Percentiles rank a stretch among this genome's conserved stretches.
Evolutionary conservation across 495 filamentous ascomycete species (phyloP).

Genomic region (Bryoglossum gracile): DNA sequence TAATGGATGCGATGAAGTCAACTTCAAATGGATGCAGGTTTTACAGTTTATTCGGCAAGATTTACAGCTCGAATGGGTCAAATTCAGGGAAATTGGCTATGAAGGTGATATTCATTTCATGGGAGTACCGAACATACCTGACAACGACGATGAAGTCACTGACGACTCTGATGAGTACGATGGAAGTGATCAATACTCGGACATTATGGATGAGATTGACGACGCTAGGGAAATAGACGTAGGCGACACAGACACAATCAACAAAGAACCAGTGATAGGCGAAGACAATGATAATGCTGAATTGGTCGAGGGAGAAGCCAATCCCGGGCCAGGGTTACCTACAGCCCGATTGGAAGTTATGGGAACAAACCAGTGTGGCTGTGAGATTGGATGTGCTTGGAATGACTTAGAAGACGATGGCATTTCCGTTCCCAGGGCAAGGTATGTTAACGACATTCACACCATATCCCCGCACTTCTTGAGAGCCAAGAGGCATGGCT

Average conservation of each 20-base stretch:
- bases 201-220: slow-evolving; percentile 7
- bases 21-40: slow-evolving; percentile 54
- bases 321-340: too few species aligned
- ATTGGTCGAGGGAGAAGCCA: too few species aligned
- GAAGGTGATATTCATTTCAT: slow-evolving; percentile 31
- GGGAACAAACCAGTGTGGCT: slow-evolving; percentile 17
- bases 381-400: slow-evolving; percentile 25
- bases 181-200: slow-evolving; percentile 18
- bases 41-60: slow-evolving; percentile 48
- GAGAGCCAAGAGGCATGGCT: too few species aligned
- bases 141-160: slow-evolving; percentile 1
- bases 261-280: too few species aligned
- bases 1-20: slow-evolving; percentile 21
- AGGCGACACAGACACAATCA: too few species aligned
- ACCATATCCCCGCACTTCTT: too few species aligned
- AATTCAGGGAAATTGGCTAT: slow-evolving; percentile 56
- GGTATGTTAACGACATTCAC: too few species aligned
- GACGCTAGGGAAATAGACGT: too few species aligned
- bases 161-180: slow-evolving; percentile 18
- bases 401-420: slow-evolving; percentile 55
- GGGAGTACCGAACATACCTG: not conserved
- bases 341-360: too few species aligned
- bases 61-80: slow-evolving; percentile 55
- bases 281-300: too few species aligned
- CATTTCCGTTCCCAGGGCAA: slow-evolving; percentile 36